These are phyloP conservation scores for Immersiporthe knoxdaviesiana DNA, from an alignment of 2,329 filamentous ascomycete genomes.

Conservation along the genomic window DNA sequence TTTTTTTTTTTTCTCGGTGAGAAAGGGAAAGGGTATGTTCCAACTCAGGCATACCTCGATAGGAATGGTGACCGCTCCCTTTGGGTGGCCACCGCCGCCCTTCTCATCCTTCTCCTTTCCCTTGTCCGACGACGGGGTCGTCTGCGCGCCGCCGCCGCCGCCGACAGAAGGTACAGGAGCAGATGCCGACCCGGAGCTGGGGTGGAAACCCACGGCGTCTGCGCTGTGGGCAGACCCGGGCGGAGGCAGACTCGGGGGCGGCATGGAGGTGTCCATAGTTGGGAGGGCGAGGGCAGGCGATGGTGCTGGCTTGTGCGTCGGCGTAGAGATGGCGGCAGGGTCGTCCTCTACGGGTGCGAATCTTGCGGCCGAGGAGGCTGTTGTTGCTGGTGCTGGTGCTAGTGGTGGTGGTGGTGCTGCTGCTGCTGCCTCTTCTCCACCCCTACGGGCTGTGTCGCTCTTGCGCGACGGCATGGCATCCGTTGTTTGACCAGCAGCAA, in stretches of 20 bases:
- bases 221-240: constrained; percentile 28
- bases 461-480: constrained; percentile 59
- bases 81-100: constrained; percentile 36
- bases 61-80: constrained; percentile 53
- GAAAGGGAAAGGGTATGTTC: background rate
- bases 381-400: background rate
- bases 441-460: constrained; percentile 50
- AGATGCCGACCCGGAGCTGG: constrained; percentile 34
- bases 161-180: constrained; percentile 24
- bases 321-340: constrained; percentile 30
- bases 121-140: constrained; percentile 32
- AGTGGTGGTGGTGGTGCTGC: constrained; percentile 33
- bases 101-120: constrained; percentile 42
- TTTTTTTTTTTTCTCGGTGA: background rate
- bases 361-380: constrained; percentile 45
- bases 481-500: background rate
- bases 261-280: constrained; percentile 31
- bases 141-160: constrained; percentile 26
- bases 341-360: constrained; percentile 50
- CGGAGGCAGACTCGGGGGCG: constrained; percentile 31
- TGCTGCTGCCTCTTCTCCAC: no score
- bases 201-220: constrained; percentile 29
- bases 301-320: constrained; percentile 29
- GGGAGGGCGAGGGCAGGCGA: constrained; percentile 33
- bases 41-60: constrained; percentile 58